These are phyloP conservation scores for Podospora conica DNA, from an alignment of 495 filamentous ascomycete species.

Conservation along the genomic window DNA sequence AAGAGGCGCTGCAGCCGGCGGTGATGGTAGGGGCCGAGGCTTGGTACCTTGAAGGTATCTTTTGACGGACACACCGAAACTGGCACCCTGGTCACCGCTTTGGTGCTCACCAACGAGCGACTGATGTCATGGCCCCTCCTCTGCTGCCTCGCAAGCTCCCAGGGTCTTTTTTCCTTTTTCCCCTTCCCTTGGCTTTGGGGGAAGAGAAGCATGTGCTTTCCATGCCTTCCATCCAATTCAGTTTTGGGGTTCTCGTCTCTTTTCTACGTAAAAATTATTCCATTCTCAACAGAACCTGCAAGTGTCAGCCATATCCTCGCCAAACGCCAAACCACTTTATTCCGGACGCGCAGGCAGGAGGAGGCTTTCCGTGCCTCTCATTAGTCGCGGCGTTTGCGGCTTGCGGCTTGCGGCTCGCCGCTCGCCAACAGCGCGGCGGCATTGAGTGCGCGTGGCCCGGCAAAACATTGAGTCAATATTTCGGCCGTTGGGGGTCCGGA, in stretches of 20 bases:
- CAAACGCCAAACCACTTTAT: not conserved
- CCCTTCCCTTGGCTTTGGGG: not conserved
- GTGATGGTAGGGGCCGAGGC: not conserved
- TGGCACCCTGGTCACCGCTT: not conserved
- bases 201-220: not conserved
- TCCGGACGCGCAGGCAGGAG: not conserved
- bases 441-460: not conserved
- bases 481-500: not conserved
- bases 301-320: no score
- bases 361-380: not conserved
- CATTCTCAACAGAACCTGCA: not conserved
- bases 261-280: no score
- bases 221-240: no score
- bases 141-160: no score
- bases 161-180: no score
- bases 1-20: not conserved
- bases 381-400: not conserved
- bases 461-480: not conserved
- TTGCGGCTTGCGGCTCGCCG: no score
- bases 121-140: not conserved
- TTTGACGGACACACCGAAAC: not conserved
- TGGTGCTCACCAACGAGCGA: not conserved
- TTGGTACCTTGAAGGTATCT: slow-evolving; percentile 5
- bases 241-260: no score
- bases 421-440: not conserved